Base-by-base conservation (phyloP, 441 rosid species). In the Biscutella auriculata region DNA sequence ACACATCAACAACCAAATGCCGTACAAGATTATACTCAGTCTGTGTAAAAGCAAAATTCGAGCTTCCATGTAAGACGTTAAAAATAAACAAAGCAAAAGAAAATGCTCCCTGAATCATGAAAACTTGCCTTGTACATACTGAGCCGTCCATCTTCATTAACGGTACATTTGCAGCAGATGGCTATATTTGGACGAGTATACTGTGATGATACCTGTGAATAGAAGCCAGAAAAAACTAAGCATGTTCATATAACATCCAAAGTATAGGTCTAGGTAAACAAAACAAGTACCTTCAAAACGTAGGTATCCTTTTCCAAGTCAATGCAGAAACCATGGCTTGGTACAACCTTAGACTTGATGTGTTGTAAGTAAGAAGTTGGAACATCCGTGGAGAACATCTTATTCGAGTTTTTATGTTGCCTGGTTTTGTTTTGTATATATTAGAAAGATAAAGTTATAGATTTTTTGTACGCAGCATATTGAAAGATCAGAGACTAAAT, bases 161-260 rank as follows among this genome's bases (percentile, higher is more conserved):
- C 11, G 1, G 21, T 37, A 35, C 89, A 82, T 72, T 81, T 77
- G 71, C 87, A 79, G 6, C 70, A 56, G 25, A 88, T 41, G 9
- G 55, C 67, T 50, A 55, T 57, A 49, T 62, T 52, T 6, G 82
- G 83, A 25, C 58, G 45, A 16, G 51, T 58, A 32, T 49, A 47
- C 63, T 80, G 89, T 16, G 77, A n/a, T n/a, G n/a, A 69, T 70
- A 88, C 33, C 95, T 88, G 44, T 29, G 54, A 16, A 48, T 29
- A 63, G 39, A 19, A 62, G 12, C 48, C 46, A 57, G 49, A 29
- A 6, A 43, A 33, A 56, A 6, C 6, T 13, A 30, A 54, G 12
- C 25, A 52, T 3, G 30, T 43, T 35, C 44, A 57, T 5, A 25
- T 49, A 43, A 51, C 4, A 52, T 52, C 8, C 4, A 19, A 4